phyloP scores from a whole-genome alignment of 2,329 filamentous ascomycete species.

The Sporothrix euskadiensis region DNA sequence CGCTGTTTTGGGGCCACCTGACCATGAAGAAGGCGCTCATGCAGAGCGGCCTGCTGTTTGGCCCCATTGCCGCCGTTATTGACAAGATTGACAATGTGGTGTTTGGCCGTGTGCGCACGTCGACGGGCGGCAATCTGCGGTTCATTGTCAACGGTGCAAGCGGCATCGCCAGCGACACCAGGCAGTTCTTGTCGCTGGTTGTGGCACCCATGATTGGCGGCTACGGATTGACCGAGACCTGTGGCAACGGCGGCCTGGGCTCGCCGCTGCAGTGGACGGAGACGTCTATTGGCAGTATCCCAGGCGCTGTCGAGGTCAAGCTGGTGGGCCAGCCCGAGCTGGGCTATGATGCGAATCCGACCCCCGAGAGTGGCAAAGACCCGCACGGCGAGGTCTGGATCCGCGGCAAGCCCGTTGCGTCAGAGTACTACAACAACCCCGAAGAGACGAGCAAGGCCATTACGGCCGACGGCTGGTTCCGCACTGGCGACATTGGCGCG shows the following conservation, averaged over 20 bases:
- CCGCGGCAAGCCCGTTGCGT: conserved; percentile 72
- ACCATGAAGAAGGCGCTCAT: conserved; percentile 61
- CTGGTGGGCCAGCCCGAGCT: conserved; percentile 87
- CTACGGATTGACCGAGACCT: conserved; percentile 93
- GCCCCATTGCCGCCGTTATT: conserved; percentile 56
- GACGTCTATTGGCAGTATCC: conserved; percentile 72
- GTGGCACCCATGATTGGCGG: conserved; percentile 92
- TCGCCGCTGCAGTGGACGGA: conserved; percentile 84
- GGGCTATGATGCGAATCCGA: conserved; percentile 74
- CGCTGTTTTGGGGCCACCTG: conserved; percentile 73
- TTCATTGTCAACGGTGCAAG: conserved; percentile 95
- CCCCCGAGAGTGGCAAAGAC: conserved; percentile 70
- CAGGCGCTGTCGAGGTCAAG: conserved; percentile 80
- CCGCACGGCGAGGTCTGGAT: conserved; percentile 94
- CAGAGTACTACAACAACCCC: conserved; percentile 80
- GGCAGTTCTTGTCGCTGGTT: conserved; percentile 86
- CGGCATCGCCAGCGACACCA: conserved; percentile 82
- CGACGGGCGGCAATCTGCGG: conserved; percentile 83
- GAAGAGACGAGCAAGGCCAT: conserved; percentile 79
- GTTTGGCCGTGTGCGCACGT: conserved; percentile 87
- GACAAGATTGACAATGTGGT: conserved; percentile 73
- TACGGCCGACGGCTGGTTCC: conserved; percentile 91
- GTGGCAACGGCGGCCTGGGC: conserved; percentile 77
- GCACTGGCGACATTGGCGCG: conserved; percentile 92
- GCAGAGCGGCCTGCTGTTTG: conserved; percentile 49